Conservation (phyloP, 495 filamentous ascomycete genomes). For the Chaetomium tenue region DNA sequence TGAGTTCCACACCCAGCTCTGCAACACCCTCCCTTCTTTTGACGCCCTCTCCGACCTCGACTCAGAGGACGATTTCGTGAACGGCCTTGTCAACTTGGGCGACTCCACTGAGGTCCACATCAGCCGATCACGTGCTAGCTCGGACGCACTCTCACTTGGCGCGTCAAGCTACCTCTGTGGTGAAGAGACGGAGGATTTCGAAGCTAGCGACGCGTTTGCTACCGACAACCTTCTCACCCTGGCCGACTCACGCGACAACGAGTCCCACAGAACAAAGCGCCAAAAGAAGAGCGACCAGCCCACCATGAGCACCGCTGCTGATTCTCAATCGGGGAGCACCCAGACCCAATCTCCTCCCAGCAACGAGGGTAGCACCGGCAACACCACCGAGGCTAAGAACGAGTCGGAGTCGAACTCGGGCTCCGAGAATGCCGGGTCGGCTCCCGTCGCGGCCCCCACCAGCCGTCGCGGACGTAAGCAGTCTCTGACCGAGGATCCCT, state of each 20-base stretch:
- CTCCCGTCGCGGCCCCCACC: conserved; percentile 59
- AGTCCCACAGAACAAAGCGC: conserved; percentile 61
- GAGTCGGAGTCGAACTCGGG: conserved; percentile 31
- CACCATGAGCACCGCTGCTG: conserved; percentile 47
- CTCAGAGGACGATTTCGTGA: conserved; percentile 85
- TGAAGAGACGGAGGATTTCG: conserved; percentile 71
- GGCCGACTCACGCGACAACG: conserved; percentile 43
- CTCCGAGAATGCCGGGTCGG: conserved; percentile 32
- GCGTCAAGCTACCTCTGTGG: conserved; percentile 73
- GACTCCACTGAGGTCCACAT: conserved; percentile 56
- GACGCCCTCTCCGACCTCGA: conserved; percentile 89
- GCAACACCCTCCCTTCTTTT: conserved; percentile 69
- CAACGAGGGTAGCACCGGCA: conserved; percentile 29
- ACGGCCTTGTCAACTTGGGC: conserved; percentile 67
- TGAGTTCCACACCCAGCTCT: conserved; percentile 53
- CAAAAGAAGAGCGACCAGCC: conserved; percentile 56
- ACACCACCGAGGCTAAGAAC: conserved; percentile 27
- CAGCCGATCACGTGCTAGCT: conserved; percentile 75
- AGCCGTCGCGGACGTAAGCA: conserved; percentile 98
- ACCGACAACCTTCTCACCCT: conserved; percentile 51
- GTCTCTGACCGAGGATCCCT: conserved; percentile 94
- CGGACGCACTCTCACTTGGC: conserved; percentile 61
- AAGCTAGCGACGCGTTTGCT: conserved; percentile 57
- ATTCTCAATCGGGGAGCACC: conserved; percentile 40
- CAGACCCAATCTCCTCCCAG: conserved; percentile 38